Base-by-base conservation (phyloP, 495 filamentous ascomycete species). In the Wilcoxina mikolae region DNA sequence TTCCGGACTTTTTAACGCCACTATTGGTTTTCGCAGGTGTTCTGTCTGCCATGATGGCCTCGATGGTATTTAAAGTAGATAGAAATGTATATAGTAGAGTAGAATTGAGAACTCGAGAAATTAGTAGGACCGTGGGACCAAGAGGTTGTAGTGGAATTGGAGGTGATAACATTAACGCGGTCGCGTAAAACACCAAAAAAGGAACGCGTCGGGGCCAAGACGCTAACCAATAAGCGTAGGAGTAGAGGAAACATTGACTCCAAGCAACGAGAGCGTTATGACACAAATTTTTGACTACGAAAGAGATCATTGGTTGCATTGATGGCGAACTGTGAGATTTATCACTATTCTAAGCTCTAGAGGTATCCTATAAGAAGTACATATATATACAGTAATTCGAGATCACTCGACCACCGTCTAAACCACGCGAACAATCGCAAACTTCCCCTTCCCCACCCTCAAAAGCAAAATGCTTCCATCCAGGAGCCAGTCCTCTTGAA, bases 381-480 rank as follows among this genome's bases (percentile, higher is more conserved):
- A n/a, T n/a, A n/a, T n/a, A n/a, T n/a, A n/a, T n/a, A n/a, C n/a
- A n/a, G n/a, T n/a, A n/a, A n/a, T n/a, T n/a, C n/a, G n/a, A n/a
- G n/a, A n/a, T n/a, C n/a, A n/a, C n/a, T n/a, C n/a, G n/a, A n/a
- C n/a, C 4, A 1, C 35, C 11, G 5, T 46, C 27, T 27, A 49
- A 9, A 49, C 46, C 7, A 25, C 46, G 15, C 27, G 10, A 2
- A 49, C 46, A 29, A 49, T 29, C 24, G 12, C 45, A 46, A 65
- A 65, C 49, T 47, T 65, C 22, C 63, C 57, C 26, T 66, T 66
- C 5, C 64, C 63, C 20, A 66, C 45, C 39, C 64, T 58, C n/a
- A 66, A 24, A 18, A 66, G 41, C 47, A 66, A 27, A 11, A 66
- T 47, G 38, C 56, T 47, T n/a, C 57, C 51, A 26, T 60, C 64